These are phyloP conservation scores for Lactarius indigo DNA, from an alignment of 768 basidiomycete species.

Conservation along the genomic window DNA sequence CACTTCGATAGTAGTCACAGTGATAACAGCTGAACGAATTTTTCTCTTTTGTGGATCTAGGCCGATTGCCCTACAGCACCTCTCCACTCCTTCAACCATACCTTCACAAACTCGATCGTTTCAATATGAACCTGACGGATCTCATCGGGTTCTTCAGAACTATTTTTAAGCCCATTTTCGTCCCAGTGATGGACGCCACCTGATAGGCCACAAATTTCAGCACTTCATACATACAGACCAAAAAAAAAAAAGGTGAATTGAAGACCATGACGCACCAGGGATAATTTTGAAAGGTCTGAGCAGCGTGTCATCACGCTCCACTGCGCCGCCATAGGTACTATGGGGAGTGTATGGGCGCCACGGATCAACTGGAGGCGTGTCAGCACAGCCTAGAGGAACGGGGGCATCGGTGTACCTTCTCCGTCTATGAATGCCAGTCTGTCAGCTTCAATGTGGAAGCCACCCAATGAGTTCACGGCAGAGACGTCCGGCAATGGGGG, in stretches of 20 bases:
- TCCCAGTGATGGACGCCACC: conserved; percentile 75
- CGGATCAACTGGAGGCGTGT: conserved; percentile 60
- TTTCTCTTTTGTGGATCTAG: background rate
- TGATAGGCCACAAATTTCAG: conserved; percentile 27
- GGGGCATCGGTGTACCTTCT: conserved; percentile 47
- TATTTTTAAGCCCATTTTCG: conserved; percentile 67
- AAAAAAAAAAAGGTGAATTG: background rate
- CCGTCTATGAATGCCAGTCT: conserved; percentile 86
- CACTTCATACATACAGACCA: background rate
- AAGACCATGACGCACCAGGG: conserved; percentile 60
- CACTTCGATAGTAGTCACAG: background rate
- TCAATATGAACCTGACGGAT: conserved; percentile 80
- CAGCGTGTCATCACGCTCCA: conserved; percentile 64
- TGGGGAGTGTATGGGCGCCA: conserved; percentile 89
- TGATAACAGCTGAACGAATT: background rate
- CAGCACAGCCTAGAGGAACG: background rate
- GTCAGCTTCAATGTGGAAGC: conserved; percentile 76
- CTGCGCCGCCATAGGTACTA: conserved; percentile 56
- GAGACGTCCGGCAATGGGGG: conserved; percentile 76
- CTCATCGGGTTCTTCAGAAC: conserved; percentile 63
- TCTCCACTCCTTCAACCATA: conserved; percentile 58
- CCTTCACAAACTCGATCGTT: conserved; percentile 72
- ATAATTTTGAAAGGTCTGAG: conserved; percentile 84
- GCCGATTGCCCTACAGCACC: background rate
- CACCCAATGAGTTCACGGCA: conserved; percentile 80